These are phyloP conservation scores for Hymenochaete sp. DNA, from an alignment of 1,284 basidiomycete species.

Conservation along the genomic window DNA sequence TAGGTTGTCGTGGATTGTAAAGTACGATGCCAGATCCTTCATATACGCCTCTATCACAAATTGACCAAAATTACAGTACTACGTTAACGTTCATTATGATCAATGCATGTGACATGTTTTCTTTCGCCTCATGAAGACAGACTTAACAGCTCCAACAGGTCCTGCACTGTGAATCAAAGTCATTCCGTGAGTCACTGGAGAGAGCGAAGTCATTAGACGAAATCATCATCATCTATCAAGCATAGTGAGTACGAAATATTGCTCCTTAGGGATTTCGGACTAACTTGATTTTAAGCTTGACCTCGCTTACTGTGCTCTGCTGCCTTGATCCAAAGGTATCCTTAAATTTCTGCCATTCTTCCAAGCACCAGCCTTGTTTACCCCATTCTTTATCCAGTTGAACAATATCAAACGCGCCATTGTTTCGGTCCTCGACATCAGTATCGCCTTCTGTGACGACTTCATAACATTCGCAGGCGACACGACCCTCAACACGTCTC, in stretches of 20 bases:
- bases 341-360: conserved; percentile 7
- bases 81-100: conserved; percentile 66
- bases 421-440: conserved; percentile 64
- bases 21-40: conserved; percentile 42
- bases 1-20: conserved; percentile 74
- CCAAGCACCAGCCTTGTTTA: background rate
- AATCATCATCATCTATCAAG: conserved; percentile 63
- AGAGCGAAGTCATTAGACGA: conserved; percentile 61
- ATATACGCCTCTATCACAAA: conserved; percentile 10
- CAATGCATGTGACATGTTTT: conserved; percentile 46
- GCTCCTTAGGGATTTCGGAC: conserved; percentile 12
- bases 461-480: conserved; percentile 55
- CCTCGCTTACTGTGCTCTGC: conserved; percentile 54
- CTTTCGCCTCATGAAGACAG: conserved; percentile 1
- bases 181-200: conserved; percentile 50
- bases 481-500: conserved; percentile 33
- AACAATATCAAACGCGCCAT: conserved; percentile 58
- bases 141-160: conserved; percentile 38
- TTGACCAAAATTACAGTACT: conserved; percentile 39
- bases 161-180: conserved; percentile 49
- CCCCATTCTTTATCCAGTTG: conserved; percentile 1
- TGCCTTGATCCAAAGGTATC: conserved; percentile 59
- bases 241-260: conserved; percentile 47
- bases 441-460: conserved; percentile 54
- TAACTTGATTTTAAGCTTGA: too few species aligned